Base-by-base conservation (phyloP, 441 rosid genomes). In the Euphorbia schlechtendalii region DNA sequence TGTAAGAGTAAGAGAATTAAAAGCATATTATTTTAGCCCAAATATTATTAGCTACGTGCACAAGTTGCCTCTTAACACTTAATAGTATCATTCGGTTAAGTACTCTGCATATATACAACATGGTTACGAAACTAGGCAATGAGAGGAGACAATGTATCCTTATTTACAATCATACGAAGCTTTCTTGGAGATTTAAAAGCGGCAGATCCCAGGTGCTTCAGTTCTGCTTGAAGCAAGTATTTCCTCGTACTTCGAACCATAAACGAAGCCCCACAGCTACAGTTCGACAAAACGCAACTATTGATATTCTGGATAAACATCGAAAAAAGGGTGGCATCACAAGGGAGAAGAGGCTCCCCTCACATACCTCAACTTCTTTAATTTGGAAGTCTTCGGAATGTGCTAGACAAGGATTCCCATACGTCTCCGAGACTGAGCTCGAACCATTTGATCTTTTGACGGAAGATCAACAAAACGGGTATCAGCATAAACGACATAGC, bases 181-280 rank as follows among this genome's bases (percentile, higher is more conserved):
- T 14, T 55, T 55, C 58, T 56, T 49, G 14, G 56, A 41, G 30
- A 36, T 25, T 78, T 65, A 86, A 93, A 95, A 93, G 41, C 92
- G 83, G 84, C 87, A 84, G 51, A 90, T 85, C 60, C 99, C 96
- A 7, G 93, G 86, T 64, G 80, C 84, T 70, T 71, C 86, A 6
- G 65, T 84, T 80, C 78, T 80, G 84, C 90, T 86, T 56, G 71
- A 72, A 68, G 92, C 79, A 45, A 88, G 88, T 30, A 87, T 71
- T 76, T 94, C 99, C 49, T 94, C 97, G 0, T 87, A 94, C 76
- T 82, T 86, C 15, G 99, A 80, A 61, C 85, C 85, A 67, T 89
- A 77, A 10, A 90, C 92, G 67, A 94, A 94, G 34, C 97, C 96
- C 99, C 97, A 90, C 57, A 94, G 74, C 99, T 94, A 84, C 77